Percentiles rank a stretch among this genome's conserved stretches.
phyloP scores from a whole-genome alignment of 2,329 filamentous ascomycete genomes.

The Ampelomyces quisqualis region DNA sequence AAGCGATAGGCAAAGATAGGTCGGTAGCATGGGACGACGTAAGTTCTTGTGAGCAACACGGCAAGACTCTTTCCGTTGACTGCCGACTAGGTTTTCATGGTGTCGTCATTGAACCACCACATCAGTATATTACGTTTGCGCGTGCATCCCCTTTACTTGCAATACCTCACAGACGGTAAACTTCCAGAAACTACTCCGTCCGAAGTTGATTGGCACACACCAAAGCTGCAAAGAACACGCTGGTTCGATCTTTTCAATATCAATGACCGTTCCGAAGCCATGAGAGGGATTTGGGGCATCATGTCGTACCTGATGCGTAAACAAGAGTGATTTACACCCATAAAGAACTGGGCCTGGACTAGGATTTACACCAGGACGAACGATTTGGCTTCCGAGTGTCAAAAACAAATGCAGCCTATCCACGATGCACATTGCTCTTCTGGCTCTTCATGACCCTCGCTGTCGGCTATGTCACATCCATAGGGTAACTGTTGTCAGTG shows the following conservation, averaged over 20 bases:
- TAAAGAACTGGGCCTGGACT: too few relatives aligned
- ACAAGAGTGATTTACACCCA: constrained; percentile 7
- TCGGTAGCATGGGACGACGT: constrained; percentile 56
- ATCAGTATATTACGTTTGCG: constrained; percentile 60
- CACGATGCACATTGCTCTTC: too few relatives aligned
- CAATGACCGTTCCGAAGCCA: constrained; percentile 57
- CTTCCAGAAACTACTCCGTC: constrained; percentile 25
- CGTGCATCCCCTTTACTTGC: constrained; percentile 58
- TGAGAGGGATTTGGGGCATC: constrained; percentile 59
- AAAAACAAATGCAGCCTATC: too few relatives aligned
- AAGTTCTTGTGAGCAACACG: constrained; percentile 25
- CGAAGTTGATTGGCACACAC: constrained; percentile 51
- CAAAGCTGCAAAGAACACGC: constrained; percentile 55
- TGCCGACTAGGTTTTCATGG: constrained; percentile 57
- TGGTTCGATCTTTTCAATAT: constrained; percentile 62
- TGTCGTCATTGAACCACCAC: constrained; percentile 64
- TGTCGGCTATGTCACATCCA: too few relatives aligned
- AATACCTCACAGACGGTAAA: constrained; percentile 53
- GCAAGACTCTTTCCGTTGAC: constrained; percentile 11
- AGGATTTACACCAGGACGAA: too few relatives aligned
- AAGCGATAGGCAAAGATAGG: constrained; percentile 56
- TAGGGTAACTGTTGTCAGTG: too few relatives aligned
- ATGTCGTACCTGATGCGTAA: constrained; percentile 54
- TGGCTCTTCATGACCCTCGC: too few relatives aligned
- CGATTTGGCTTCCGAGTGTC: too few relatives aligned